phyloP scores from a whole-genome alignment of 2,329 filamentous ascomycete species.

The Penicillium sp. region DNA sequence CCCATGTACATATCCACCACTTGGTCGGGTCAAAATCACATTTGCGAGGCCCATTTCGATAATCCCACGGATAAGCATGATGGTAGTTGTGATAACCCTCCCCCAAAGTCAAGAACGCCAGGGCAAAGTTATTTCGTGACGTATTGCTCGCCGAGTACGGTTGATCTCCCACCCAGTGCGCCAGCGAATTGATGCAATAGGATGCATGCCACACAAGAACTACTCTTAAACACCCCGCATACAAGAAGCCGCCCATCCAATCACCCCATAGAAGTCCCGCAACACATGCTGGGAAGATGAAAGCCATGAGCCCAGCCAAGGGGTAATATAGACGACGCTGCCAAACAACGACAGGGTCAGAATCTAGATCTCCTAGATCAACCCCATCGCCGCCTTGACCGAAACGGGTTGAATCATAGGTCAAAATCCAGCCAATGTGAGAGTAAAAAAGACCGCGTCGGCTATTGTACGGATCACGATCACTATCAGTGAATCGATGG shows the following conservation, averaged over 20 bases:
- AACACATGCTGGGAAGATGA: not conserved
- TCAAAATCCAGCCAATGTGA: slow-evolving; percentile 5
- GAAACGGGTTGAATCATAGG: not conserved
- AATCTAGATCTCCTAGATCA: slow-evolving; percentile 3
- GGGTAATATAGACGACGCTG: not conserved
- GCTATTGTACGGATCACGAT: slow-evolving; percentile 6
- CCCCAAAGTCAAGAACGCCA: not conserved
- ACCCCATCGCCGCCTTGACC: not conserved
- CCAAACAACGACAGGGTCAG: slow-evolving; percentile 4
- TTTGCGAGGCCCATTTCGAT: slow-evolving; percentile 7
- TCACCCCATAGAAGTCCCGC: slow-evolving; percentile 1
- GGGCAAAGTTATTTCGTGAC: not conserved
- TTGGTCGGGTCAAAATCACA: slow-evolving; percentile 2
- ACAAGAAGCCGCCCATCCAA: not conserved
- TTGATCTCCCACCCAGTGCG: slow-evolving; percentile 5
- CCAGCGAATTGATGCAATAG: slow-evolving; percentile 3
- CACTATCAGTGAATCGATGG: slow-evolving; percentile 6
- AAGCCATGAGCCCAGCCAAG: not conserved
- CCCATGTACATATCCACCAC: not conserved
- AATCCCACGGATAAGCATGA: slow-evolving; percentile 7
- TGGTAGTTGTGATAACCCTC: slow-evolving; percentile 7
- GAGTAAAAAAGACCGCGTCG: not conserved
- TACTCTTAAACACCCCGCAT: not conserved
- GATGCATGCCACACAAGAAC: not conserved
- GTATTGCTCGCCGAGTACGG: slow-evolving; percentile 1